Evolutionary conservation across 768 basidiomycete genomes (phyloP).

Genomic region (Sistotremastrum niveocremeum): DNA sequence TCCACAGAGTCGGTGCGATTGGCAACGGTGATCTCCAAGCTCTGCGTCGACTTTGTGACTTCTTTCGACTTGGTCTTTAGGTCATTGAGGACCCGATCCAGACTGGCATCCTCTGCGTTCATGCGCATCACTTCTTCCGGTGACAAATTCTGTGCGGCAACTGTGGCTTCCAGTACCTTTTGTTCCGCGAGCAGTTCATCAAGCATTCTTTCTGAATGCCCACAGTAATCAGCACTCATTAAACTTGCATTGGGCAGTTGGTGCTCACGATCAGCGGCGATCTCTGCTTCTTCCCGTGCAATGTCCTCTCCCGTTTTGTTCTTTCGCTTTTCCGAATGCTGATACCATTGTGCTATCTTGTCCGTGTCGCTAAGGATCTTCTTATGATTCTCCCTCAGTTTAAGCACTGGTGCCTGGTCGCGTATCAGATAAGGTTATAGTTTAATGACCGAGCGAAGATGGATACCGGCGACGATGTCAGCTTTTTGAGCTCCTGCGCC

Average conservation of each 20-base stretch:
- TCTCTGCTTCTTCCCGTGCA: constrained; percentile 51
- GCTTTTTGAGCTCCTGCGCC: constrained; percentile 39
- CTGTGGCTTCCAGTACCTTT: constrained; percentile 44
- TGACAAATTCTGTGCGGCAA: constrained; percentile 79
- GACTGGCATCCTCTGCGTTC: constrained; percentile 77
- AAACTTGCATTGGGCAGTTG: not conserved
- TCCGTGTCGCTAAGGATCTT: constrained; percentile 59
- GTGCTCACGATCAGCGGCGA: constrained; percentile 37
- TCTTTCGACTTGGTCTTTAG: constrained; percentile 65
- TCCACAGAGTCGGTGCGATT: constrained; percentile 73
- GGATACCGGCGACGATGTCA: constrained; percentile 49
- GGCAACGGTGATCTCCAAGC: constrained; percentile 72
- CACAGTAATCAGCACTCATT: constrained; percentile 2
- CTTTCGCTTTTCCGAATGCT: constrained; percentile 55
- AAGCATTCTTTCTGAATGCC: constrained; percentile 38
- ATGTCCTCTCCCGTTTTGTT: constrained; percentile 56
- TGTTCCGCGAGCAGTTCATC: constrained; percentile 54
- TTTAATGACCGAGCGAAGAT: not conserved
- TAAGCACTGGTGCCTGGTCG: constrained; percentile 46
- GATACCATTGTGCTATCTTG: constrained; percentile 65
- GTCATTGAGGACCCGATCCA: constrained; percentile 61
- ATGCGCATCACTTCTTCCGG: constrained; percentile 86
- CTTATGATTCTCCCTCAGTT: constrained; percentile 47
- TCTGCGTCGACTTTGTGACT: constrained; percentile 56
- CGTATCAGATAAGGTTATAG: not conserved